Conservation (phyloP, 2,329 filamentous ascomycete species). For the Ascochyta viciae-villosae region DNA sequence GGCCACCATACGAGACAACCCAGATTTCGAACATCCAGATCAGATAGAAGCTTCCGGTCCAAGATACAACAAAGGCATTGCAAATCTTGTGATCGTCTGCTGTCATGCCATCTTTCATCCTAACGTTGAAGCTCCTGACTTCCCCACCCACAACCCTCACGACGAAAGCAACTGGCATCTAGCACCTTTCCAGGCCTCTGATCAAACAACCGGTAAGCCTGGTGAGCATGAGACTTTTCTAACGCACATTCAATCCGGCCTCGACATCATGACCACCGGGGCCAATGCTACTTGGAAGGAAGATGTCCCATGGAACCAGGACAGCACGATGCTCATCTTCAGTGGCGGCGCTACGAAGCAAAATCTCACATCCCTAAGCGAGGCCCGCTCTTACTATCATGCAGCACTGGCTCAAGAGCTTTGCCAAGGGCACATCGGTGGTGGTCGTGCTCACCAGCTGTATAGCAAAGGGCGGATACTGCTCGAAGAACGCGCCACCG, state of each 20-base stretch:
- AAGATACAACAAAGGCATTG: constrained; percentile 35
- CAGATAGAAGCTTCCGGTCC: constrained; percentile 34
- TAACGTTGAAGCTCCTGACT: constrained; percentile 32
- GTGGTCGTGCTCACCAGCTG: constrained; percentile 34
- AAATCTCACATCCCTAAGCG: constrained; percentile 39
- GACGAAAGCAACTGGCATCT: constrained; percentile 67
- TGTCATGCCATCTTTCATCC: constrained; percentile 78
- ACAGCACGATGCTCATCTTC: constrained; percentile 65
- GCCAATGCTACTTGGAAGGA: constrained; percentile 48
- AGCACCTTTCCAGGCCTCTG: constrained; percentile 70
- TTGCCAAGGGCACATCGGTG: constrained; percentile 29
- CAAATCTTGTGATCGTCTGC: constrained; percentile 77
- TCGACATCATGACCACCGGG: constrained; percentile 59
- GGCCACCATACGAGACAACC: constrained; percentile 13
- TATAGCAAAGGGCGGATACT: constrained; percentile 56
- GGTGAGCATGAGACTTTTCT: constrained; percentile 82
- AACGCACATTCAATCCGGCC: constrained; percentile 73
- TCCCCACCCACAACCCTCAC: constrained; percentile 39
- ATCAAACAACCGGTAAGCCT: constrained; percentile 50
- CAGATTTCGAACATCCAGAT: constrained; percentile 37
- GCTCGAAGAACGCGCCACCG: constrained; percentile 75
- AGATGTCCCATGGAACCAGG: constrained; percentile 21
- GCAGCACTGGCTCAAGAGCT: constrained; percentile 39
- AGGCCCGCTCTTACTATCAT: constrained; percentile 48
- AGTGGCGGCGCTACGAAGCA: constrained; percentile 67